These are phyloP conservation scores for Ganoderma multipileum DNA, from an alignment of 1,284 basidiomycete genomes.

Conservation along the genomic window DNA sequence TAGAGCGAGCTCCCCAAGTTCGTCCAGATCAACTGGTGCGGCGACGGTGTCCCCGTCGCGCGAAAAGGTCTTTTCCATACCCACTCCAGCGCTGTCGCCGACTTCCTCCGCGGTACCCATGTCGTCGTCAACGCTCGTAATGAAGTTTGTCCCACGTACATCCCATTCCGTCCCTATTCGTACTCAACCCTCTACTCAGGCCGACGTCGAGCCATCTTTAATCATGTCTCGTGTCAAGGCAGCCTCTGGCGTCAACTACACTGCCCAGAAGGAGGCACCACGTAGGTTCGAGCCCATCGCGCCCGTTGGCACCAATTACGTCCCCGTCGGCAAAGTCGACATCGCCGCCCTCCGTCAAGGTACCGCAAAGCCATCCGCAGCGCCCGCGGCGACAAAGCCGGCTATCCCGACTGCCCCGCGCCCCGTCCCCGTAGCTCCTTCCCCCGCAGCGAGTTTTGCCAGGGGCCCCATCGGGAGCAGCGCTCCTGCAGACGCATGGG, in stretches of 20 bases:
- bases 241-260: conserved; percentile 93
- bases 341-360: conserved; percentile 64
- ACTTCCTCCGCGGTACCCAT: conserved; percentile 86
- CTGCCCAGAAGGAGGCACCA: conserved; percentile 71
- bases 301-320: conserved; percentile 77
- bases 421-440: conserved; percentile 51
- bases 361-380: conserved; percentile 33
- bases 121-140: conserved; percentile 92
- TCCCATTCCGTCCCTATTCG: neutral
- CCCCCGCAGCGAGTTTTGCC: conserved; percentile 44
- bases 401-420: conserved; percentile 47
- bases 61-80: conserved; percentile 94
- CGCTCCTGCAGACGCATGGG: conserved; percentile 64
- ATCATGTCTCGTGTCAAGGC: conserved; percentile 92
- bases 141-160: conserved; percentile 64
- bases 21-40: conserved; percentile 93
- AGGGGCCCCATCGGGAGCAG: conserved; percentile 35
- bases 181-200: conserved; percentile 46
- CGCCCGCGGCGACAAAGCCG: conserved; percentile 43
- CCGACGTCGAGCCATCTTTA: conserved; percentile 79
- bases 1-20: conserved; percentile 91
- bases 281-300: conserved; percentile 74
- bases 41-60: conserved; percentile 92
- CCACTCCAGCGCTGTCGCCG: conserved; percentile 85
- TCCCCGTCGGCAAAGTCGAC: conserved; percentile 74